Conservation (phyloP, 2,329 filamentous ascomycete genomes). For the Pseudogymnoascus sp. region DNA sequence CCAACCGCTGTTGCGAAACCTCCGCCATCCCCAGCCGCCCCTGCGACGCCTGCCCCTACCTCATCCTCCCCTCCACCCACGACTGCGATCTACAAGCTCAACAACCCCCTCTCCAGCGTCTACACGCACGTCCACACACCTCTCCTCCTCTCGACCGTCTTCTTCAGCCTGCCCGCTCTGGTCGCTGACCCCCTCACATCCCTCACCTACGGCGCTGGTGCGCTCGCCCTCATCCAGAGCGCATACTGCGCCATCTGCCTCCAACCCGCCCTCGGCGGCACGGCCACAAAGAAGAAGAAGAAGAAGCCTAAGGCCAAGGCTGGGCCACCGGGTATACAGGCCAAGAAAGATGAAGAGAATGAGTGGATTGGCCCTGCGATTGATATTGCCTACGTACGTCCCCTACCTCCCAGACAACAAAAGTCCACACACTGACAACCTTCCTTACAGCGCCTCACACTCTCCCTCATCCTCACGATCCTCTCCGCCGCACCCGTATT, state of each 20-base stretch:
- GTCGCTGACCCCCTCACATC: constrained; percentile 63
- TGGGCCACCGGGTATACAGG: background rate
- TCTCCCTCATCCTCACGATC: constrained; percentile 53
- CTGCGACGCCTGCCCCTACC: background rate
- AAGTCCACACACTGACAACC: constrained; percentile 1
- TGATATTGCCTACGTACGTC: constrained; percentile 6
- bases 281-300: constrained; percentile 41
- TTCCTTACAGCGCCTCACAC: constrained; percentile 53
- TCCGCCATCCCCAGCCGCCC: background rate
- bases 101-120: constrained; percentile 34
- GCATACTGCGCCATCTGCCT: constrained; percentile 57
- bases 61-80: background rate
- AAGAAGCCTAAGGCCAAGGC: constrained; percentile 31
- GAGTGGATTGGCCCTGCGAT: background rate
- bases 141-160: constrained; percentile 58
- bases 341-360: background rate
- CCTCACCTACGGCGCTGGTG: constrained; percentile 53
- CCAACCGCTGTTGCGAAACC: background rate
- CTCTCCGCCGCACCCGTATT: constrained; percentile 47
- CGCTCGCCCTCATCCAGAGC: constrained; percentile 57
- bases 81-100: constrained; percentile 8
- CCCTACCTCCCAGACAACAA: background rate
- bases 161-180: constrained; percentile 56
- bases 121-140: constrained; percentile 62
- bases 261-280: constrained; percentile 47